Evolutionary conservation across 208 protist genomes (phyloP).

Genomic region (Naegleria gruberi): DNA sequence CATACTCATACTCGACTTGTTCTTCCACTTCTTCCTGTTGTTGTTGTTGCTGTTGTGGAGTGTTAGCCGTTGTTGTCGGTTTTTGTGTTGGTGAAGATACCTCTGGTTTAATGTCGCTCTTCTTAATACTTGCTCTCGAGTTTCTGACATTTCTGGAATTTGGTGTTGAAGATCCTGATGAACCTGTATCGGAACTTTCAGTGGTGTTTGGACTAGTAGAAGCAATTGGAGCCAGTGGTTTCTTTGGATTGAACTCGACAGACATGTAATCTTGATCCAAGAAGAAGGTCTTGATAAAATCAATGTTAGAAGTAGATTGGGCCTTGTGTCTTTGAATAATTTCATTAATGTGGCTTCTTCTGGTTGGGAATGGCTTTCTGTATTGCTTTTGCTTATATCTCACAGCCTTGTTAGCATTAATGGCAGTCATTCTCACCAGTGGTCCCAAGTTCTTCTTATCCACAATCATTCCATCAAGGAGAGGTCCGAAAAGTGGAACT

Average conservation of each 20-base stretch:
- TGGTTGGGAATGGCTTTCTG: slow-evolving; percentile 33
- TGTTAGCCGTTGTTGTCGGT: neutral
- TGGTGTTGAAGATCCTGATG: too few relatives aligned
- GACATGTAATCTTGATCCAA: neutral
- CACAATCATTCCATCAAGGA: slow-evolving; percentile 53
- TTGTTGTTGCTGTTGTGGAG: neutral
- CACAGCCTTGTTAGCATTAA: slow-evolving; percentile 46
- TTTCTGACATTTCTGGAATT: neutral
- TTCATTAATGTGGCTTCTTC: slow-evolving; percentile 32
- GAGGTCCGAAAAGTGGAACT: slow-evolving; percentile 38
- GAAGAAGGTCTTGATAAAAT: neutral
- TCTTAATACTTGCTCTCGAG: neutral
- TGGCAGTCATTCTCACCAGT: slow-evolving; percentile 53
- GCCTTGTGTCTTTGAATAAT: neutral
- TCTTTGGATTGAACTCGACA: neutral
- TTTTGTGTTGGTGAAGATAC: neutral
- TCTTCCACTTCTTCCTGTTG: neutral
- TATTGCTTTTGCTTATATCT: slow-evolving; percentile 36
- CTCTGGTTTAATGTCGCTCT: neutral
- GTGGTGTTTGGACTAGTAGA: neutral
- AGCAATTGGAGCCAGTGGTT: neutral
- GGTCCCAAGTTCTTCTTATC: slow-evolving; percentile 42
- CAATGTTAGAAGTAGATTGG: neutral
- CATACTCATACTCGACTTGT: neutral
- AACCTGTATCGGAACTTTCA: too few relatives aligned